These are phyloP conservation scores for Cadophora malorum DNA, from an alignment of 2,329 filamentous ascomycete species.

Conservation along the genomic window DNA sequence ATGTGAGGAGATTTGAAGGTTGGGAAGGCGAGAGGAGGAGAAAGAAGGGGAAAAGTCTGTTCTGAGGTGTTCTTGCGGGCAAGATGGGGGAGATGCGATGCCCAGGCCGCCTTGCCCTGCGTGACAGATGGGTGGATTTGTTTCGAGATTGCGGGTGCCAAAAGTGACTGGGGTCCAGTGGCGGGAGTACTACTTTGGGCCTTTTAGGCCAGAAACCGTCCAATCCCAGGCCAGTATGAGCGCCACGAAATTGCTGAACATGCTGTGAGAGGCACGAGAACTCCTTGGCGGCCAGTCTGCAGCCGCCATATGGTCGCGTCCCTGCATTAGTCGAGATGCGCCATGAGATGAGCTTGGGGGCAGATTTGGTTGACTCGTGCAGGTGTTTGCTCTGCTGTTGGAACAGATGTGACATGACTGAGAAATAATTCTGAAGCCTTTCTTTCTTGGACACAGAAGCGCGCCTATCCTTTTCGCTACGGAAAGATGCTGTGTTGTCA, in stretches of 20 bases:
- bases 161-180: not conserved
- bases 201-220: not conserved
- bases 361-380: not conserved
- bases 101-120: not conserved
- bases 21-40: not conserved
- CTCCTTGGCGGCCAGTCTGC: not conserved
- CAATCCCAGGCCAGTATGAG: not conserved
- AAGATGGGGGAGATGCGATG: not conserved
- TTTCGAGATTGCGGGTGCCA: conserved; percentile 22
- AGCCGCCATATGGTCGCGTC: conserved; percentile 1
- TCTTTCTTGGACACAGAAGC: not conserved
- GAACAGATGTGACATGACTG: not conserved
- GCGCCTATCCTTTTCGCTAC: not conserved
- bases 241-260: conserved; percentile 12
- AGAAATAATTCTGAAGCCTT: not conserved
- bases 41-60: conserved; percentile 2
- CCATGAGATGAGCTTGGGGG: conserved; percentile 4
- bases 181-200: conserved; percentile 1
- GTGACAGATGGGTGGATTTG: not conserved
- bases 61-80: not conserved
- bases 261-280: not conserved
- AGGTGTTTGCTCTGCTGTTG: not conserved
- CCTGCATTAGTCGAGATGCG: conserved; percentile 15
- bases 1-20: not conserved
- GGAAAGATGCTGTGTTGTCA: not conserved